Conservation (phyloP, 345 rosid genomes). For the Moringa oleifera region DNA sequence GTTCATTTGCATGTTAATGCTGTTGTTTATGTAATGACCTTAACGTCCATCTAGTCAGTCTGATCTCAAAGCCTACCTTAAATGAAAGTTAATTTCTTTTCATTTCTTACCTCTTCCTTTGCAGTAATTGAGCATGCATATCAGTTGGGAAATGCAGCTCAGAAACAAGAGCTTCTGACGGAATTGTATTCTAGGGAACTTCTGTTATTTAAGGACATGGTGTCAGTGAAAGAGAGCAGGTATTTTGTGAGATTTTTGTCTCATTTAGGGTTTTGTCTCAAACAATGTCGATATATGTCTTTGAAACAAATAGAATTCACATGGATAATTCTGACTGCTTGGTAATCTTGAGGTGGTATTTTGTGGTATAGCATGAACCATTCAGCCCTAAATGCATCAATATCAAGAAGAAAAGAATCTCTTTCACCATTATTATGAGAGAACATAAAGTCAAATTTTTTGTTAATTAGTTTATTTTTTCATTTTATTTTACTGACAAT, state of each 20-base stretch:
- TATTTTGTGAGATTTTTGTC: conserved; percentile 16
- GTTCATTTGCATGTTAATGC: background rate
- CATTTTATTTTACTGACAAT: no score
- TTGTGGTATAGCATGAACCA: no score
- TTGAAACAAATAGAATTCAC: background rate
- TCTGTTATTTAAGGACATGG: conserved; percentile 75
- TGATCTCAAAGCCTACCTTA: background rate
- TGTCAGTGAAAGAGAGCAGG: conserved; percentile 62
- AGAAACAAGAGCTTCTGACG: conserved; percentile 82
- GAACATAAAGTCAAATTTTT: background rate
- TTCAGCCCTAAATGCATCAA: no score
- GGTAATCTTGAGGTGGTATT: no score
- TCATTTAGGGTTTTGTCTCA: background rate
- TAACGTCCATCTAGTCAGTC: background rate
- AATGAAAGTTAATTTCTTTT: background rate
- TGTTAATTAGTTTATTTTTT: no score
- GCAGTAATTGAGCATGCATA: conserved; percentile 87
- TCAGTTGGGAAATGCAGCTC: conserved; percentile 63
- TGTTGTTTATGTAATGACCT: background rate
- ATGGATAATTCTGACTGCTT: no score
- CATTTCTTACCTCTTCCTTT: conserved; percentile 7
- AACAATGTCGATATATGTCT: background rate
- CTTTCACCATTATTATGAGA: background rate
- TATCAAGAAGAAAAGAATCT: background rate
- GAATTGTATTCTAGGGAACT: conserved; percentile 90